phyloP scores from a whole-genome alignment of 2,329 filamentous ascomycete species.

The Epichloe sylvatica region DNA sequence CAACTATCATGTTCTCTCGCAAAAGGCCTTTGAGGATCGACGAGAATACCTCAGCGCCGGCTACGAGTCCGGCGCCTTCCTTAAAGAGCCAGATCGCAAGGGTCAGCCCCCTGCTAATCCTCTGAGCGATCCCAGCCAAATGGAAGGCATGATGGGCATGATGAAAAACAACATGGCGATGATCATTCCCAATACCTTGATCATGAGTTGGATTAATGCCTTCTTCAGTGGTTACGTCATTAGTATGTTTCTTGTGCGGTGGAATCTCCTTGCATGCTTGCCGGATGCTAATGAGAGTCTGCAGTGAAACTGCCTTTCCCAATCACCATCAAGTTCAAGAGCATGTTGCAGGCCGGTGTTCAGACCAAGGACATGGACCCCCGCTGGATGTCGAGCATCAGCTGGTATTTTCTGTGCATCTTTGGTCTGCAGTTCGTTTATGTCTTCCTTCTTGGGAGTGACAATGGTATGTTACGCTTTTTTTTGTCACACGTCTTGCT shows the following conservation, averaged over 20 bases:
- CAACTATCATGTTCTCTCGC: slow-evolving; percentile 69
- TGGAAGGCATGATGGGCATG: slow-evolving; percentile 99
- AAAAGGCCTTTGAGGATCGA: slow-evolving; percentile 61
- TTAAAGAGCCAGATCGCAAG: slow-evolving; percentile 76
- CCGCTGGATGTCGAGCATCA: slow-evolving; percentile 95
- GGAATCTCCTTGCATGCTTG: neutral
- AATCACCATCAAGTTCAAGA: slow-evolving; percentile 97
- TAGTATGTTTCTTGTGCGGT: slow-evolving; percentile 36
- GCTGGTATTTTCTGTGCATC: slow-evolving; percentile 96
- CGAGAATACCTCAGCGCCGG: slow-evolving; percentile 69
- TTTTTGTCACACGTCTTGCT: neutral
- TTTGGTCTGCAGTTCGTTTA: slow-evolving; percentile 96
- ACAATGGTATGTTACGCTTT: slow-evolving; percentile 62
- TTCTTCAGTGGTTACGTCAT: slow-evolving; percentile 98
- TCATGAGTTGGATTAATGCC: slow-evolving; percentile 99
- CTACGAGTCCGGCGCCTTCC: slow-evolving; percentile 73
- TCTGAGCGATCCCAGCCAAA: slow-evolving; percentile 85
- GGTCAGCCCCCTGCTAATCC: slow-evolving; percentile 91
- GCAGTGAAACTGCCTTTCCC: slow-evolving; percentile 92
- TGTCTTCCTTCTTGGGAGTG: slow-evolving; percentile 88
- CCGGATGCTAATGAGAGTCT: slow-evolving; percentile 9
- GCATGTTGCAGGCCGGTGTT: slow-evolving; percentile 95
- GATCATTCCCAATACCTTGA: slow-evolving; percentile 97
- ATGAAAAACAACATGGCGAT: slow-evolving; percentile 99
- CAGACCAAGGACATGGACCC: slow-evolving; percentile 93